Base-by-base conservation (phyloP, 176 grass and related monocot species). In the Lolium rigidum region DNA sequence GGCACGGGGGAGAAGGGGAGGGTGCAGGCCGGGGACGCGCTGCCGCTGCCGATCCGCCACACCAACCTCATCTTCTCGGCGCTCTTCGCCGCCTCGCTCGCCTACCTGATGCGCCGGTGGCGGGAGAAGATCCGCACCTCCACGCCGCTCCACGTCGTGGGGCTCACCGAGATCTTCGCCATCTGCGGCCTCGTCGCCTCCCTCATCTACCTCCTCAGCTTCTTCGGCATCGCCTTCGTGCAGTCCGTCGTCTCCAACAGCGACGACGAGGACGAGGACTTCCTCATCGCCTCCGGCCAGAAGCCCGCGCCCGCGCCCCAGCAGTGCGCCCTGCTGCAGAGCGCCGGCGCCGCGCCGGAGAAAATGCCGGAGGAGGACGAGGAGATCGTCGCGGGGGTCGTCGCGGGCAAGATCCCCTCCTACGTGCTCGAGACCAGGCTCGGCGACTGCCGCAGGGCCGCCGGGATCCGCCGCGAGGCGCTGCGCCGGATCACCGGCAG, bases 201-300 rank as follows among this genome's bases (percentile, higher is more conserved):
- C 0, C 91, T 93, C 74, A 91, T 95, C 84, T 95, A 95, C 82
- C 91, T 95, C 31, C 85, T 95, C 78, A 89, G 86, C 74, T 95
- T 95, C 89, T 95, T 91, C 85, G 94, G 94, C 68, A 93, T 95
- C 82, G 91, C 87, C 71, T 95, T 91, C 84, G 87, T 95, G 7
- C 94, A 95, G 73, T 93, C 94, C 70, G 80, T 91, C 73, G 86
- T 95, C 7, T 95, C 94, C 86, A 91, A 83, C 81, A 84, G 84
- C 80, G 94, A 95, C 77, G 94, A 95, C 61, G 94, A 95, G 50
- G 93, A 95, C 12, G 90, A 95, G 39, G 90, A 92, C 66, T 91
- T 76, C 81, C 67, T 91, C 57, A 84, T 87, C 81, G 39, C 66
- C 18, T 44, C 26, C 10, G 26, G 48, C 48, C 24, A 38, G 48